These are phyloP conservation scores for Peronospora destructor DNA, from an alignment of 352 stramenopile genomes.

Conservation along the genomic window DNA sequence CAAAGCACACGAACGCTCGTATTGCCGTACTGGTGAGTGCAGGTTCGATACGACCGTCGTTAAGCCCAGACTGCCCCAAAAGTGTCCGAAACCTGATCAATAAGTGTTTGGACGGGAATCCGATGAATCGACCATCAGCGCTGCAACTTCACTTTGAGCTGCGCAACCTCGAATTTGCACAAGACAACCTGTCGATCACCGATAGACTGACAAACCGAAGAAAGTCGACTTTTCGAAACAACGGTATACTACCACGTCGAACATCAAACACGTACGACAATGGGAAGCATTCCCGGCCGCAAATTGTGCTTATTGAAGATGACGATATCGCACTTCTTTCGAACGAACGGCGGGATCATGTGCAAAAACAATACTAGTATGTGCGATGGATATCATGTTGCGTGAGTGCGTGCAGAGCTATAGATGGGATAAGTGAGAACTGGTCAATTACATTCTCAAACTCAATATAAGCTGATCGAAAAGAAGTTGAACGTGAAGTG, in stretches of 20 bases:
- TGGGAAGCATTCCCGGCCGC: conserved; percentile 10
- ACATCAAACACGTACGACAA: neutral
- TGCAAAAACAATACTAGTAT: conserved; percentile 6
- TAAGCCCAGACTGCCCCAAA: conserved; percentile 40
- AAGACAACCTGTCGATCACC: conserved; percentile 19
- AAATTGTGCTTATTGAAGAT: conserved; percentile 20
- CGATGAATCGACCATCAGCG: conserved; percentile 42
- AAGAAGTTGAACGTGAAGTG: too few relatives aligned
- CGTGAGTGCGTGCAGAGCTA: too few relatives aligned
- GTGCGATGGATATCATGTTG: conserved; percentile 4
- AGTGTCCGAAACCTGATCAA: conserved; percentile 36
- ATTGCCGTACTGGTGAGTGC: conserved; percentile 55
- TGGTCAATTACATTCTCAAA: too few relatives aligned
- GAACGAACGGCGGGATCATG: conserved; percentile 17
- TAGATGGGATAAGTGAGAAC: too few relatives aligned
- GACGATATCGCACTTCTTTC: conserved; percentile 25
- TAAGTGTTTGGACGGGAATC: conserved; percentile 45
- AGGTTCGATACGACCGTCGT: conserved; percentile 34
- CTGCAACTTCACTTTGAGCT: conserved; percentile 66
- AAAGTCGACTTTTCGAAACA: conserved; percentile 13
- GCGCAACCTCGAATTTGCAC: conserved; percentile 27
- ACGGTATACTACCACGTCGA: conserved; percentile 1
- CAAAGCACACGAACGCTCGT: conserved; percentile 34
- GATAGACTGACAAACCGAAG: conserved; percentile 3
- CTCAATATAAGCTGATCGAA: too few relatives aligned